Evolutionary conservation across 106 monocot genomes (phyloP), one percentile per base, ranked within the genome.

Genomic region (Dendrobium chrysotoxum): DNA sequence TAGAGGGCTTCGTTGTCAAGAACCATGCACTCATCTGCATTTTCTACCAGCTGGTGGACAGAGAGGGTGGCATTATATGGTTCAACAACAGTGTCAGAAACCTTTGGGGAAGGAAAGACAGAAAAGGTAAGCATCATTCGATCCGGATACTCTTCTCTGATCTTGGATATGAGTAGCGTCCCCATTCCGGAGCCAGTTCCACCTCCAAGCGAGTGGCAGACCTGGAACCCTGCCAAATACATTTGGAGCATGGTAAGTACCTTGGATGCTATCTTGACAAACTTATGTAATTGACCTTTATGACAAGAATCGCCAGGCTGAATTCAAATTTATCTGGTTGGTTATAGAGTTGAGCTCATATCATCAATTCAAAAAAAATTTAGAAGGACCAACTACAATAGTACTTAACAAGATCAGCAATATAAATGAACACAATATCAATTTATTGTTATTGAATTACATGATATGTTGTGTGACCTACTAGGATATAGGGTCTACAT

Each of bases 1-100:
- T 80, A 80, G 30, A 80, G 80, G 18, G 80, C 80, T 53, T 80
- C 80, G 17, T 80, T 80, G 50, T 80, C 80, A 31, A 80, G 80
- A 53, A 80, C 80, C 80, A 80, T 80, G 50, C 80, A 80, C 26
- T 80, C 80, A 12, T 80, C 80, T 7, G 80, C 80, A 4, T 80
- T 80, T 50, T 80, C 80, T 4, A 80, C 80, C 7, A 80, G 77
- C 54, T 77, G 54, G 77, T 77, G 77, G 9, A 77, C 77, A 0
- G 77, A 77, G 18, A 77, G 30, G 54, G 77, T 77, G 13, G 53
- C 77, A 17, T 77, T 77, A 30, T 77, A 77, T 16, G 77, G 77
- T 54, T 54, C 77, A 5, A 77, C 77, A 30, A 77, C 77, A 3
- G 77, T 77, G 35, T 77, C 77, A 5, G 77, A 77, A 30, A 77